Percentiles rank a stretch among this genome's conserved stretches.
phyloP scores from a whole-genome alignment of 495 filamentous ascomycete genomes.

The Choiromyces venosus region DNA sequence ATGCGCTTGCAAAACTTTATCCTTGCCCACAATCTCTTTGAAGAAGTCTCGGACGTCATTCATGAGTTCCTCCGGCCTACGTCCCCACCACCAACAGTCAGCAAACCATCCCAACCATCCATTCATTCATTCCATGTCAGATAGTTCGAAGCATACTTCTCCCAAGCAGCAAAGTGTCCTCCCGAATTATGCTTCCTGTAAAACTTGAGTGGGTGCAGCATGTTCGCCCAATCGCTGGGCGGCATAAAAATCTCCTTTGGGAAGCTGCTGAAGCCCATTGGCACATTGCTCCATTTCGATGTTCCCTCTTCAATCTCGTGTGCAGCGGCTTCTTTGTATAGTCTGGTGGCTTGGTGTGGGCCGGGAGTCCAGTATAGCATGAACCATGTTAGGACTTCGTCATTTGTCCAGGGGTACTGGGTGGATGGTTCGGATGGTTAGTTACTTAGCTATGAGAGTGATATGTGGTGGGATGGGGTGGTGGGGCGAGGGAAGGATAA shows the following conservation, averaged over 20 bases:
- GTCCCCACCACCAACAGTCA: slow-evolving; percentile 21
- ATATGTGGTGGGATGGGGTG: neutral
- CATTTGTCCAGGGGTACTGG: slow-evolving; percentile 60
- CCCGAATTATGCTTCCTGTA: slow-evolving; percentile 50
- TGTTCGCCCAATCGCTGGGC: slow-evolving; percentile 40
- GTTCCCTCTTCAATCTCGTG: slow-evolving; percentile 33
- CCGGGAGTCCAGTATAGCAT: slow-evolving; percentile 62
- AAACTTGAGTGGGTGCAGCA: slow-evolving; percentile 51
- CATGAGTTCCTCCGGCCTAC: neutral
- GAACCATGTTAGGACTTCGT: slow-evolving; percentile 62
- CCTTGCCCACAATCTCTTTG: neutral
- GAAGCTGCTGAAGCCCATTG: slow-evolving; percentile 52
- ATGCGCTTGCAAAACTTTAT: neutral
- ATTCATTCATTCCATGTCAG: no score
- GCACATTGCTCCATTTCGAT: slow-evolving; percentile 24
- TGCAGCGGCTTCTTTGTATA: slow-evolving; percentile 54
- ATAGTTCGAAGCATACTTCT: slow-evolving; percentile 45
- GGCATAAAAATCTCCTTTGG: slow-evolving; percentile 50
- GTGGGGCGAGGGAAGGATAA: neutral
- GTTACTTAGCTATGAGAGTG: neutral
- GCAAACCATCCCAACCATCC: neutral
- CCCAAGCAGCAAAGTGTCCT: slow-evolving; percentile 62
- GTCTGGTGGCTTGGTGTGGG: slow-evolving; percentile 53
- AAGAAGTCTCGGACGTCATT: neutral
- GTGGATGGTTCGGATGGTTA: neutral